Evolutionary conservation across 1,284 basidiomycete genomes (phyloP).

Genomic region (Rhodofomes roseus): DNA sequence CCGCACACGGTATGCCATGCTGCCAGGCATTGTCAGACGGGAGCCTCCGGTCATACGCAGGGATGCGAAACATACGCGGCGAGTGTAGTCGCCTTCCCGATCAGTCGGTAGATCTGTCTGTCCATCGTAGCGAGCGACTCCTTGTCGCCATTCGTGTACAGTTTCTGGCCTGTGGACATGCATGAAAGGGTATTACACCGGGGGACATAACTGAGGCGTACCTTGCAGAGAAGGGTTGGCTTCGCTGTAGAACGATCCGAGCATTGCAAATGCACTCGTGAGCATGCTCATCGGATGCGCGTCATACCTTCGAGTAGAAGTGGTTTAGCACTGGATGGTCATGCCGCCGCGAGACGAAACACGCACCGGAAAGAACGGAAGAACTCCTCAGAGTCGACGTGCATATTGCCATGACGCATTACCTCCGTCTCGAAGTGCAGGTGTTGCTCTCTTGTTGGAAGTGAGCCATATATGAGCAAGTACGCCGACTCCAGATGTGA

Average conservation of each 20-base stretch:
- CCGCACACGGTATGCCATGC: conserved; percentile 86
- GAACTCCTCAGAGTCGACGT: conserved; percentile 77
- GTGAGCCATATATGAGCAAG: conserved; percentile 81
- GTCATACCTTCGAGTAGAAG: conserved; percentile 47
- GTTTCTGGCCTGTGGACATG: conserved; percentile 56
- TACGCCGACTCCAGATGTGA: conserved; percentile 81
- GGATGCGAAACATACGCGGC: conserved; percentile 53
- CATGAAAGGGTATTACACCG: neutral
- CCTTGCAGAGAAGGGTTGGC: conserved; percentile 79
- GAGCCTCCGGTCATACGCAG: neutral
- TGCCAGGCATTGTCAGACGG: conserved; percentile 21
- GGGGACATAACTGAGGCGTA: conserved; percentile 19
- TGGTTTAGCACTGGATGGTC: neutral
- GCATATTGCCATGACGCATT: conserved; percentile 73
- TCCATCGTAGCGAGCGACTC: conserved; percentile 76
- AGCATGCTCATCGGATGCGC: conserved; percentile 88
- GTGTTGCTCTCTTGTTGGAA: conserved; percentile 68
- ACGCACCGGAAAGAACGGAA: conserved; percentile 71
- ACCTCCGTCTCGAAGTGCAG: conserved; percentile 69
- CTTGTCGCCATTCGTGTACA: conserved; percentile 69
- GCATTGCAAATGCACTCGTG: conserved; percentile 79
- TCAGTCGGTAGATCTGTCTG: conserved; percentile 84
- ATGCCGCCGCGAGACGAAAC: no score
- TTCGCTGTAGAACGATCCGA: conserved; percentile 82
- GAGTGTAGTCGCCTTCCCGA: conserved; percentile 84